Conservation (phyloP, 176 grass and related monocot genomes). For the Zea luxurians region DNA sequence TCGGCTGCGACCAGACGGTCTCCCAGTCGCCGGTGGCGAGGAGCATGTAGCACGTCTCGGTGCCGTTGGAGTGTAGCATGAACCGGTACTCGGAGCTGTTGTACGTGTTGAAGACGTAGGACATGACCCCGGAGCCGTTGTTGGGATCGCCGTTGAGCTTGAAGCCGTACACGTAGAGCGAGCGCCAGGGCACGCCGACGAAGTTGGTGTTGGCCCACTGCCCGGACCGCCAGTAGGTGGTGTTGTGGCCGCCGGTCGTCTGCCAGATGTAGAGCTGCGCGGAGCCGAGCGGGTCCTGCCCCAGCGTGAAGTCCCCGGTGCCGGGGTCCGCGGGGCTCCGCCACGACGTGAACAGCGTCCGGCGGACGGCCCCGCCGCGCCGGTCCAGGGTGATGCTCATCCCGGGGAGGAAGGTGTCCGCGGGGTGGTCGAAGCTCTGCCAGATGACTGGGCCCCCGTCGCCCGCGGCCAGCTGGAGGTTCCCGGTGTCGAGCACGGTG, state of each 20-base stretch:
- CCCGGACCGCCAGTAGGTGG: conserved; percentile 46
- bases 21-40: conserved; percentile 40
- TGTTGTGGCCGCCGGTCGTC: background rate
- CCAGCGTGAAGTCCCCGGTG: conserved; percentile 56
- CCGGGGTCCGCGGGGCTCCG: conserved; percentile 45
- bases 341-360: conserved; percentile 64
- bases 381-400: conserved; percentile 51
- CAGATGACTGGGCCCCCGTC: conserved; percentile 6
- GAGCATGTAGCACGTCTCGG: conserved; percentile 55
- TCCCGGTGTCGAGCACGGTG: conserved; percentile 32
- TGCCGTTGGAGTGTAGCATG: conserved; percentile 47
- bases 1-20: conserved; percentile 60
- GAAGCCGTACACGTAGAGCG: conserved; percentile 55
- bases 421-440: conserved; percentile 59
- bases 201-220: conserved; percentile 47
- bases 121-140: conserved; percentile 5
- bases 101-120: conserved; percentile 36
- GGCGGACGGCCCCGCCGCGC: background rate
- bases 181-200: conserved; percentile 44
- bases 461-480: conserved; percentile 40
- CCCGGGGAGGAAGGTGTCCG: conserved; percentile 71
- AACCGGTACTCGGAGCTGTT: conserved; percentile 46
- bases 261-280: conserved; percentile 69
- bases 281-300: conserved; percentile 55
- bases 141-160: conserved; percentile 38